Evolutionary conservation across 345 rosid species (phyloP).

Genomic region (Raphanus sativus): DNA sequence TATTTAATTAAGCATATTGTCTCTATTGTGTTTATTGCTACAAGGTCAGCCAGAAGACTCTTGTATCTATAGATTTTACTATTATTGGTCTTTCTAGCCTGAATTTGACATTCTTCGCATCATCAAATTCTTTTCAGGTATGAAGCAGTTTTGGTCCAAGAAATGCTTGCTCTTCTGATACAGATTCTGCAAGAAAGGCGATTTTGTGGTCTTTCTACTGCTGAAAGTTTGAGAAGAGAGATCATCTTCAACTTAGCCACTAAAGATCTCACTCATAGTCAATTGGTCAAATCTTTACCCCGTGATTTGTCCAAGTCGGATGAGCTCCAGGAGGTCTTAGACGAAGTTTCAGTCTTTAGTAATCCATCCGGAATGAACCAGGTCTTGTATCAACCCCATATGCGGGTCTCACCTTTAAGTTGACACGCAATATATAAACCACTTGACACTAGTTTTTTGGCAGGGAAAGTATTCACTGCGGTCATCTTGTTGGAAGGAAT

Average conservation of each 20-base stretch:
- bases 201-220: conserved; percentile 68
- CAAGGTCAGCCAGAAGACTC: conserved; percentile 6
- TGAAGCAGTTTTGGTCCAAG: conserved; percentile 78
- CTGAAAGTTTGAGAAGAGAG: conserved; percentile 88
- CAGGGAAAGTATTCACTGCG: conserved; percentile 88
- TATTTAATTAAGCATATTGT: conserved; percentile 14
- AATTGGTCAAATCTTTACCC: conserved; percentile 77
- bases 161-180: conserved; percentile 83
- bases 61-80: conserved; percentile 8
- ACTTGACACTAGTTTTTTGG: conserved; percentile 31
- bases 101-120: conserved; percentile 23
- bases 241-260: conserved; percentile 76
- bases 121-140: conserved; percentile 53
- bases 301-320: conserved; percentile 78
- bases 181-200: conserved; percentile 92
- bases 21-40: conserved; percentile 15
- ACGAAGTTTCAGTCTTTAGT: conserved; percentile 63
- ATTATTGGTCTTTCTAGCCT: conserved; percentile 8
- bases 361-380: conserved; percentile 91
- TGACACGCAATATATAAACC: conserved; percentile 18
- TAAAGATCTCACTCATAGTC: conserved; percentile 94
- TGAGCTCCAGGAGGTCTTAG: conserved; percentile 75
- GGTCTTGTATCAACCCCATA: conserved; percentile 50
- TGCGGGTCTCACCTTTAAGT: conserved; percentile 22
- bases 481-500: conserved; percentile 82